Conservation (phyloP, 2,329 filamentous ascomycete species). For the Aspergillus brasiliensis region DNA sequence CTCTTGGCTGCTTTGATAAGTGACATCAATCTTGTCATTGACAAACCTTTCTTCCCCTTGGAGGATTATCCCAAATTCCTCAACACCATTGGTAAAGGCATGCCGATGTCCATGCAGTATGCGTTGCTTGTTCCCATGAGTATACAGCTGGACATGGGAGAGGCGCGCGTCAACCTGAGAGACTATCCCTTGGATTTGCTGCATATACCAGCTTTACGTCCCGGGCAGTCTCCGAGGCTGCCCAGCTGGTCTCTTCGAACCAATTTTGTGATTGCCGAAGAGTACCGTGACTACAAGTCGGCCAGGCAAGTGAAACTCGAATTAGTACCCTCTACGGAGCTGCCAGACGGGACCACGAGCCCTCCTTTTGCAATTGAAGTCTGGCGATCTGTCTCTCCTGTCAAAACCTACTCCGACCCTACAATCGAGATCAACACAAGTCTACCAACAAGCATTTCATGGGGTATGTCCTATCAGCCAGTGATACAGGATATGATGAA, state of each 20-base stretch:
- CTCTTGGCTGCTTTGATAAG: slow-evolving; percentile 79
- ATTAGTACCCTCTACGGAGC: slow-evolving; percentile 72
- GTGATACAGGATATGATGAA: slow-evolving; percentile 99
- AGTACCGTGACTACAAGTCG: slow-evolving; percentile 79
- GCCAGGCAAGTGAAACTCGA: slow-evolving; percentile 78
- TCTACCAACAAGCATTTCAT: slow-evolving; percentile 88
- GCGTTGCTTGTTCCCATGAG: slow-evolving; percentile 87
- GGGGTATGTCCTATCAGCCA: slow-evolving; percentile 96
- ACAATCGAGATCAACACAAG: slow-evolving; percentile 89
- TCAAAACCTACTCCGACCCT: slow-evolving; percentile 96
- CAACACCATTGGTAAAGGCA: slow-evolving; percentile 90
- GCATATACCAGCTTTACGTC: slow-evolving; percentile 81
- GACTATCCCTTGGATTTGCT: slow-evolving; percentile 93
- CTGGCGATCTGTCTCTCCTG: slow-evolving; percentile 84
- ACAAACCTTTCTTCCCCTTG: slow-evolving; percentile 90
- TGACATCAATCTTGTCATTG: slow-evolving; percentile 80
- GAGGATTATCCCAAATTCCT: slow-evolving; percentile 81
- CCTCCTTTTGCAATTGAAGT: slow-evolving; percentile 82
- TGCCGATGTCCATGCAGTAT: slow-evolving; percentile 90
- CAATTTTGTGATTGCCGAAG: slow-evolving; percentile 95
- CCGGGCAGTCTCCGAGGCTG: slow-evolving; percentile 75
- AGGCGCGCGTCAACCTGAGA: slow-evolving; percentile 79
- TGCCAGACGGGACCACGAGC: slow-evolving; percentile 56
- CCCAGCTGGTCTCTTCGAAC: slow-evolving; percentile 82
- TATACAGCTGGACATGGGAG: slow-evolving; percentile 85